A percentile compares a stretch with the other conserved stretches of the same genome.
Conservation (phyloP, 176 grass and related monocot genomes). For the Thinopyrum elongatum region DNA sequence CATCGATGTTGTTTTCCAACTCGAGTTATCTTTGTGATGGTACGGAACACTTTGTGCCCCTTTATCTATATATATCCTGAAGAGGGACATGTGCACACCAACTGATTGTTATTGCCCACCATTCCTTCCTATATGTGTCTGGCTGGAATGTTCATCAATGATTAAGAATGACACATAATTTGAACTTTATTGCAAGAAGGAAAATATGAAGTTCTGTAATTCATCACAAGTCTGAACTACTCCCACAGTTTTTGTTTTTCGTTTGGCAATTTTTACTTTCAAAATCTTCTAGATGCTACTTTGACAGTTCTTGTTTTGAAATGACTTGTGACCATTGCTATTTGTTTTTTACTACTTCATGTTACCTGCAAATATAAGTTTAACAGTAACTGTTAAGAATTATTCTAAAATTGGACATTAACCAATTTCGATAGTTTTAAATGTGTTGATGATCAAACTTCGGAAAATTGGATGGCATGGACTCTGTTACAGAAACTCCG, state of each 20-base stretch:
- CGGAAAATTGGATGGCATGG: background rate
- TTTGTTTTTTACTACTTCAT: background rate
- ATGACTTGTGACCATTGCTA: background rate
- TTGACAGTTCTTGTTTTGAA: background rate
- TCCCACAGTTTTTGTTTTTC: background rate
- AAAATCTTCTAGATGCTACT: background rate
- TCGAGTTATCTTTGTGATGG: background rate
- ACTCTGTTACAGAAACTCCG: background rate
- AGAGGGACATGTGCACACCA: background rate
- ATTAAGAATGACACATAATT: background rate
- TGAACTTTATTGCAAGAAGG: background rate
- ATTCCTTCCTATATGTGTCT: background rate
- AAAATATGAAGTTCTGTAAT: background rate
- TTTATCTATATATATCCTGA: conserved; percentile 6
- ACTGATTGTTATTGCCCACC: background rate
- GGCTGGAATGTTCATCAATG: background rate
- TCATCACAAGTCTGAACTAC: background rate
- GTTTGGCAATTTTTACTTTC: background rate
- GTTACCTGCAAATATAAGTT: no score
- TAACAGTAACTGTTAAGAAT: no score
- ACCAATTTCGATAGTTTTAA: background rate
- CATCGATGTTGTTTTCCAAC: background rate
- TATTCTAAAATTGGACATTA: no score
- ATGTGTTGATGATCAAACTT: background rate
- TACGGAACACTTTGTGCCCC: background rate